These are phyloP conservation scores for Stachybotrys chartarum DNA, from an alignment of 2,329 filamentous ascomycete genomes.

Conservation along the genomic window DNA sequence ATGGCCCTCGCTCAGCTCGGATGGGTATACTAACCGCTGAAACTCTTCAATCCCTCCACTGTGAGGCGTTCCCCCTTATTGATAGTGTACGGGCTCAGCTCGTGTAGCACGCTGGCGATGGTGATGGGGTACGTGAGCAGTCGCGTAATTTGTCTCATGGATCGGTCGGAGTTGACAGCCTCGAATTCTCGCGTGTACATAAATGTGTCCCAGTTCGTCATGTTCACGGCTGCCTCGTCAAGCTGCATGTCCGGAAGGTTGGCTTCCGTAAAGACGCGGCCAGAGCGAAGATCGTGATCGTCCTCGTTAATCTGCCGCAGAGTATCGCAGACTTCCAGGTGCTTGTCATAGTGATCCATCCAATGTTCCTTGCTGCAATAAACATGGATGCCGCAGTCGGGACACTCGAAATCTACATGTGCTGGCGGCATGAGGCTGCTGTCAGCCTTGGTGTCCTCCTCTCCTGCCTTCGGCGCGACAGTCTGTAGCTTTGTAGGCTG, in stretches of 20 bases:
- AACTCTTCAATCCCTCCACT: slow-evolving; percentile 82
- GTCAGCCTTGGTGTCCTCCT: slow-evolving; percentile 47
- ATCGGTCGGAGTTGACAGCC: slow-evolving; percentile 84
- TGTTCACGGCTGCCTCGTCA: slow-evolving; percentile 88
- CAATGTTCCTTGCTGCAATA: slow-evolving; percentile 94
- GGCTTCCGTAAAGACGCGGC: slow-evolving; percentile 89
- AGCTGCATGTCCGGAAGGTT: slow-evolving; percentile 84
- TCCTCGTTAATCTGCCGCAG: slow-evolving; percentile 94
- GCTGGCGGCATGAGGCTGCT: slow-evolving; percentile 51
- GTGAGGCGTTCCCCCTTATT: slow-evolving; percentile 71
- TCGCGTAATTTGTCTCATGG: slow-evolving; percentile 86
- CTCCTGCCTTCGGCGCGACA: slow-evolving; percentile 57
- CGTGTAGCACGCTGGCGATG: slow-evolving; percentile 84
- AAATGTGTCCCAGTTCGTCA: slow-evolving; percentile 98
- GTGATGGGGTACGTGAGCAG: slow-evolving; percentile 92
- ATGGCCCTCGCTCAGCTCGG: background rate
- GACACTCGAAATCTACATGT: slow-evolving; percentile 89
- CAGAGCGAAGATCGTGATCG: slow-evolving; percentile 88
- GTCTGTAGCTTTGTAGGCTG: slow-evolving; percentile 63
- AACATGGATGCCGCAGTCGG: slow-evolving; percentile 88
- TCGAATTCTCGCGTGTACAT: slow-evolving; percentile 87
- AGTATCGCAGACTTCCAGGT: slow-evolving; percentile 87
- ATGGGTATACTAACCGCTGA: slow-evolving; percentile 62
- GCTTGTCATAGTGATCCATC: slow-evolving; percentile 90
- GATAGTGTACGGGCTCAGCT: slow-evolving; percentile 86